Evolutionary conservation across 2,329 filamentous ascomycete genomes (phyloP), one percentile per base, ranked within the genome.

Genomic region (Paracoccidioides brasiliensis): DNA sequence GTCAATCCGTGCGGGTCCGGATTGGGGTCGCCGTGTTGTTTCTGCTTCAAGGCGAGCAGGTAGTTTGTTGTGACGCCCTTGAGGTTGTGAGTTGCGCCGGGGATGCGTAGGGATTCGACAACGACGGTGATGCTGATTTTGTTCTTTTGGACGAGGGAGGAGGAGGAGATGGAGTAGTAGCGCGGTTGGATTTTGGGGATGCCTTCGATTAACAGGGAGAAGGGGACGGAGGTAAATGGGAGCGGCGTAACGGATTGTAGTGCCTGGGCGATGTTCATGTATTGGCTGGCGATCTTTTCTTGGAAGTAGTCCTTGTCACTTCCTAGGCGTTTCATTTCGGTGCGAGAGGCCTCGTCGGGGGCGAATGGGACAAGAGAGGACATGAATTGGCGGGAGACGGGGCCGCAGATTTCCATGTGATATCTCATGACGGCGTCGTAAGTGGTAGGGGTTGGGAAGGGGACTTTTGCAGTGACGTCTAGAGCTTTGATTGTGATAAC

Each of bases 131-230:
- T 86, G 58, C 93, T 88, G 62, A 98, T 90, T 76, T 90, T 91
- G 73, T 95, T 85, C 69, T 93, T 90, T 69, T 98, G 90, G 14
- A 95, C 90, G 7, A 90, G 72, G 5, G 93, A 96, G 0, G 93
- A 97, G 0, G 94, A 98, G 2, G 93, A 98, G 71, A 98, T 98
- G 52, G 94, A 98, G 77, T 98, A 98, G 79, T 97, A 98, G 52
- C 93, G 88, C 42, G 93, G 91, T 72, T 98, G 93, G 56, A 98
- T 83, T 78, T 96, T 97, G 73, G 84, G 88, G 59, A 98, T 73
- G 61, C 89, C 87, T 77, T 98, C 93, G 62, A 98, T 90, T 64
- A 97, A 84, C 64, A 90, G 84, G 7, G 93, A 95, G 75, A 98
- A 97, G 14, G 93, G 94, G 55, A 96, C 83, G 55, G 83, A 84